These are phyloP conservation scores for Alternaria ventricosa DNA, from an alignment of 2,329 filamentous ascomycete species.

Conservation along the genomic window DNA sequence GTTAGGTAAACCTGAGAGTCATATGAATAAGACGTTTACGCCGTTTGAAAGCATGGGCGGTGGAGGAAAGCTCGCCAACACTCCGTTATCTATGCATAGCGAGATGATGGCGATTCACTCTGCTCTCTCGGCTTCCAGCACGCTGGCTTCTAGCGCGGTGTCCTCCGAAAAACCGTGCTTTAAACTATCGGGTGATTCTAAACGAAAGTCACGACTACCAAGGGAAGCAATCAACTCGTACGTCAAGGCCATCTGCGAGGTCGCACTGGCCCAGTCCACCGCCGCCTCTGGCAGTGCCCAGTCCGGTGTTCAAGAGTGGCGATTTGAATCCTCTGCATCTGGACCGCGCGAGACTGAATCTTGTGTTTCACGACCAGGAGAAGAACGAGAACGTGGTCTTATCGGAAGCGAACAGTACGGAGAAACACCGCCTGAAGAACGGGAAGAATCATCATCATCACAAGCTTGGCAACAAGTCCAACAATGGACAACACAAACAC, in stretches of 20 bases:
- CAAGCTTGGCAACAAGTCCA: constrained; percentile 34
- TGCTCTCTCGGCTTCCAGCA: constrained; percentile 55
- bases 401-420: not conserved
- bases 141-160: constrained; percentile 51
- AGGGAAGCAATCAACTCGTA: constrained; percentile 53
- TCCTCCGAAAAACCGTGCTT: constrained; percentile 59
- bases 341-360: constrained; percentile 41
- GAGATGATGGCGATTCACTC: constrained; percentile 65
- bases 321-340: constrained; percentile 58
- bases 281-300: constrained; percentile 43
- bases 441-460: constrained; percentile 17
- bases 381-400: constrained; percentile 23
- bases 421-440: not conserved
- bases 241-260: constrained; percentile 53
- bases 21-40: constrained; percentile 43
- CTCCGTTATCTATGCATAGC: constrained; percentile 59
- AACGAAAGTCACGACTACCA: constrained; percentile 56
- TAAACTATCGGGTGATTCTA: constrained; percentile 57
- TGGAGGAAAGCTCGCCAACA: constrained; percentile 49
- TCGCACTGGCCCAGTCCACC: constrained; percentile 35
- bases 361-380: constrained; percentile 27
- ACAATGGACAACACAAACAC: constrained; percentile 37
- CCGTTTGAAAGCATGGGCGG: constrained; percentile 49
- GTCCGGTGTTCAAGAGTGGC: constrained; percentile 53
- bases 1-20: not conserved